These are phyloP conservation scores for Pyricularia sp. DNA, from an alignment of 2,329 filamentous ascomycete genomes.

Conservation along the genomic window DNA sequence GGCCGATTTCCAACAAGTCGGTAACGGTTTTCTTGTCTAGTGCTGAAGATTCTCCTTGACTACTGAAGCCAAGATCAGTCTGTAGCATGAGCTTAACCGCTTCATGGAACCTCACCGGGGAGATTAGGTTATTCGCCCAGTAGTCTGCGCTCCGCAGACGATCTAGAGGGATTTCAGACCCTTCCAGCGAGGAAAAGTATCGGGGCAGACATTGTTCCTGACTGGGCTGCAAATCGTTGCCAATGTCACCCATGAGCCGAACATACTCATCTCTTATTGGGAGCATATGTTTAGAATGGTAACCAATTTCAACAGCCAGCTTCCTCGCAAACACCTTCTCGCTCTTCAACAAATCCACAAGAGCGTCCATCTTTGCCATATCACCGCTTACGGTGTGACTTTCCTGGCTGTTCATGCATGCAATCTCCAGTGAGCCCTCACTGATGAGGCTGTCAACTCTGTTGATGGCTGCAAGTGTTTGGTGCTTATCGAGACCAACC, in stretches of 20 bases:
- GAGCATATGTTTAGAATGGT: conserved; percentile 20
- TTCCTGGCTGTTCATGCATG: conserved; percentile 12
- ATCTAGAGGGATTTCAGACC: conserved; percentile 6
- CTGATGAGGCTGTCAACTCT: conserved; percentile 9
- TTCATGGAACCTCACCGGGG: conserved; percentile 15
- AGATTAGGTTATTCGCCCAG: conserved; percentile 16
- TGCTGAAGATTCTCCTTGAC: not conserved
- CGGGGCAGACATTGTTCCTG: not conserved
- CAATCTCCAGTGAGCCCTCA: conserved; percentile 9
- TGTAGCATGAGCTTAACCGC: conserved; percentile 12
- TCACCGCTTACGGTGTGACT: conserved; percentile 16
- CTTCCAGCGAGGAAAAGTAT: conserved; percentile 14
- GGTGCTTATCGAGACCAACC: conserved; percentile 12
- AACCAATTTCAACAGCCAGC: conserved; percentile 18
- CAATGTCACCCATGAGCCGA: conserved; percentile 8
- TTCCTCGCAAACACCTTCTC: conserved; percentile 12
- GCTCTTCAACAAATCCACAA: conserved; percentile 9
- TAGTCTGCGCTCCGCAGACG: conserved; percentile 11
- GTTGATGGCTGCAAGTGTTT: conserved; percentile 8
- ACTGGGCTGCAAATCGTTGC: not conserved
- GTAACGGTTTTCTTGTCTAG: conserved; percentile 8
- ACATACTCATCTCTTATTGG: conserved; percentile 11
- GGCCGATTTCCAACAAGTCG: conserved; percentile 14
- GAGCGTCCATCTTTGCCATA: conserved; percentile 10
- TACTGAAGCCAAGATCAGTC: not conserved